These are phyloP conservation scores for Talaromyces sp. DNA, from an alignment of 2,329 filamentous ascomycete genomes.

Conservation along the genomic window DNA sequence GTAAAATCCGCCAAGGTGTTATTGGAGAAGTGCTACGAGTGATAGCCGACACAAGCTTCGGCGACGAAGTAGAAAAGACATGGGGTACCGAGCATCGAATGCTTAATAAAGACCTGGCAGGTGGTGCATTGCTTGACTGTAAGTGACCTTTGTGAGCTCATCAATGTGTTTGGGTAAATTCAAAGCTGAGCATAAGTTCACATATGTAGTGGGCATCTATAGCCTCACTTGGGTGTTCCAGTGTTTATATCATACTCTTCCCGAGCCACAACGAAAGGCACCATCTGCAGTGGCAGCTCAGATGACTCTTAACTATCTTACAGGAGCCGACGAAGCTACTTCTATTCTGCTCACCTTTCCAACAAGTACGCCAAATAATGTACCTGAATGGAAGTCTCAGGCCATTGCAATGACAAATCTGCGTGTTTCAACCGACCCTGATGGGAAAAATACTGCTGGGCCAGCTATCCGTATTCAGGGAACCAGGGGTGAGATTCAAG, in stretches of 20 bases:
- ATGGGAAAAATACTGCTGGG: conserved; percentile 54
- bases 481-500: conserved; percentile 73
- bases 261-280: conserved; percentile 55
- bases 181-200: not conserved
- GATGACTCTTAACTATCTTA: conserved; percentile 63
- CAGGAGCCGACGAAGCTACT: conserved; percentile 70
- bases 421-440: conserved; percentile 57
- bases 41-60: conserved; percentile 57
- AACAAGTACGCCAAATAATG: conserved; percentile 42
- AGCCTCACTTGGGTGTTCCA: conserved; percentile 87
- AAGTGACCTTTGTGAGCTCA: conserved; percentile 13
- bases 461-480: conserved; percentile 78
- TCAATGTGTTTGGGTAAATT: not conserved
- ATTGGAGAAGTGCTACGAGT: conserved; percentile 56
- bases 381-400: conserved; percentile 47
- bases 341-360: conserved; percentile 73
- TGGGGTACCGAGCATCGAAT: conserved; percentile 64
- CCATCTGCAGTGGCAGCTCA: conserved; percentile 61
- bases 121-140: conserved; percentile 72
- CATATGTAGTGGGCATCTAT: conserved; percentile 64
- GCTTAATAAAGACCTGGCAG: conserved; percentile 78
- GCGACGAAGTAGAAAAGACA: conserved; percentile 54
- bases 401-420: conserved; percentile 66
- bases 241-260: conserved; percentile 74
- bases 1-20: conserved; percentile 51